Percentiles rank a stretch among this genome's conserved stretches.
These are phyloP conservation scores for Fusarium virguliforme DNA, from an alignment of 2,329 filamentous ascomycete species.

Conservation along the genomic window DNA sequence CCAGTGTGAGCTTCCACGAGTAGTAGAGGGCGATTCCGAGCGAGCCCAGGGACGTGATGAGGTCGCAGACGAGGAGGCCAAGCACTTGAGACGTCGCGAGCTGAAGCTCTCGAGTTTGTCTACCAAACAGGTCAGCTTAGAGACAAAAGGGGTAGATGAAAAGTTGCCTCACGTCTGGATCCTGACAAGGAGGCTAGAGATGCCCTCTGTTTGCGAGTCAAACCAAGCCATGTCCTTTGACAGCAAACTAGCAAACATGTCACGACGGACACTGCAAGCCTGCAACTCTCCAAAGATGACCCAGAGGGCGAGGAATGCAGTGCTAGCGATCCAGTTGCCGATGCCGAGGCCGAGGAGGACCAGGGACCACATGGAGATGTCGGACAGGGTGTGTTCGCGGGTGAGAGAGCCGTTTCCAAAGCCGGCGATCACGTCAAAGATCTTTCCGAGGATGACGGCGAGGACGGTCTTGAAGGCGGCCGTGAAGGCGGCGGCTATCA, in stretches of 20 bases:
- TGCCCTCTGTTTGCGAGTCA: slow-evolving; percentile 79
- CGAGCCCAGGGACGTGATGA: slow-evolving; percentile 76
- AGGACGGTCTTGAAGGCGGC: slow-evolving; percentile 77
- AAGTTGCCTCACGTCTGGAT: slow-evolving; percentile 77
- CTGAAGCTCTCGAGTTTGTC: slow-evolving; percentile 87
- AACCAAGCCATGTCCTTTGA: slow-evolving; percentile 86
- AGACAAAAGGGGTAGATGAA: background rate
- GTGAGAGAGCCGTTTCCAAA: slow-evolving; percentile 72
- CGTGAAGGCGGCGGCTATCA: slow-evolving; percentile 70
- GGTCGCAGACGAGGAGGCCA: slow-evolving; percentile 77
- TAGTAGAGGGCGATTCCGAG: slow-evolving; percentile 81
- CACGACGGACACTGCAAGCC: slow-evolving; percentile 74
- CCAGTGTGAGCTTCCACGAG: slow-evolving; percentile 88
- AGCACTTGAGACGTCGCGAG: slow-evolving; percentile 84
- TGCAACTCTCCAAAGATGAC: slow-evolving; percentile 86
- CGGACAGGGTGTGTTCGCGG: slow-evolving; percentile 66
- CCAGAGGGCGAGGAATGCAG: slow-evolving; percentile 79
- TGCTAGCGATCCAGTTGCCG: slow-evolving; percentile 77
- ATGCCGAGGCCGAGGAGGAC: slow-evolving; percentile 76
- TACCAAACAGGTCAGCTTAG: slow-evolving; percentile 55
- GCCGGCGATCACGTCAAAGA: slow-evolving; percentile 80
- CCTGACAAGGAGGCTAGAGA: slow-evolving; percentile 78
- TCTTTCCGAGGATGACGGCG: slow-evolving; percentile 79
- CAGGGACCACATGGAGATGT: slow-evolving; percentile 73
- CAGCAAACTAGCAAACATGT: slow-evolving; percentile 79